Percentiles rank a stretch among this genome's conserved stretches.
Conservation (phyloP, 164 flowering plant species). For the Annona squamosa region DNA sequence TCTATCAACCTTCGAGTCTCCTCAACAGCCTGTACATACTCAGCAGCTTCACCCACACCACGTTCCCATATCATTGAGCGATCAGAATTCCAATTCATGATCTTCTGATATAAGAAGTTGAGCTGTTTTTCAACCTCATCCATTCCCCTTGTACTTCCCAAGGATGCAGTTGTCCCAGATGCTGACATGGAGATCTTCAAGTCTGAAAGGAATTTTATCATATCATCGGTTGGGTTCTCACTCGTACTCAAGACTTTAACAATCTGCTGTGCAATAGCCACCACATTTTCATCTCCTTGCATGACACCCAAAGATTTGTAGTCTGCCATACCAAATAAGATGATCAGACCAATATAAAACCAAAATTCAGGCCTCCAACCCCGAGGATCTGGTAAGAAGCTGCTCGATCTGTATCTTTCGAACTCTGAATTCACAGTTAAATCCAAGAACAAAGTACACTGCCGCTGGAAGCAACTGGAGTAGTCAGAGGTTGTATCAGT, state of each 20-base stretch:
- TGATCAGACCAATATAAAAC: not conserved
- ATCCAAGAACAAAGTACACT: not conserved
- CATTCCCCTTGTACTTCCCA: not conserved
- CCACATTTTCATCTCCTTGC: not conserved
- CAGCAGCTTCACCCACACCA: slow-evolving; percentile 42
- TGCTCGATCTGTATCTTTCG: too few species aligned
- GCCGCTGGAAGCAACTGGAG: not conserved
- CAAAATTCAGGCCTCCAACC: not conserved
- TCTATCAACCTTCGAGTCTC: slow-evolving; percentile 41
- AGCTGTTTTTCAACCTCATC: slow-evolving; percentile 16
- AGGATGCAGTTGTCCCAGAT: not conserved
- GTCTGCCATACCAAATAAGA: not conserved
- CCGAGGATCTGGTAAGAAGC: not conserved
- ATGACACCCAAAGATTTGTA: not conserved
- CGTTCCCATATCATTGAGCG: slow-evolving; percentile 71
- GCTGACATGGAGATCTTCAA: not conserved
- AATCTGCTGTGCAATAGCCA: not conserved
- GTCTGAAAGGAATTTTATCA: slow-evolving; percentile 6
- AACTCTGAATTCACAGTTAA: not conserved
- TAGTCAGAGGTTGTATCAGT: not conserved
- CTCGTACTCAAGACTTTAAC: slow-evolving; percentile 1
- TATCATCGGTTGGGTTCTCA: slow-evolving; percentile 21
- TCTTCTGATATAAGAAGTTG: slow-evolving; percentile 34
- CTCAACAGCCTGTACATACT: slow-evolving; percentile 48
- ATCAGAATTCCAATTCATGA: slow-evolving; percentile 53